A percentile compares a stretch with the other conserved stretches of the same genome.
phyloP scores from a whole-genome alignment of 805 yeast genomes.

The Millerago galiae region DNA sequence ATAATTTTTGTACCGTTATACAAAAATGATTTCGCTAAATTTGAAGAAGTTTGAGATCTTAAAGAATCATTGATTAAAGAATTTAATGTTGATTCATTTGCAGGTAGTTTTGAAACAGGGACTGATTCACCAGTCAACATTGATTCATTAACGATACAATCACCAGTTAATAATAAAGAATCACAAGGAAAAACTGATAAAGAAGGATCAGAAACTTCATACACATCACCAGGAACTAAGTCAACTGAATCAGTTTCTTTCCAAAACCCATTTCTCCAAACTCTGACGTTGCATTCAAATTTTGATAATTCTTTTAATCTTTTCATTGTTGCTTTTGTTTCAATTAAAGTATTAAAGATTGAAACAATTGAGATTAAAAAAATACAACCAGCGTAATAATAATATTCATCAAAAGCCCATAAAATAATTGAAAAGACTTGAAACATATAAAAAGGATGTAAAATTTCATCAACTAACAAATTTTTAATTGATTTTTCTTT shows the following conservation, averaged over 20 bases:
- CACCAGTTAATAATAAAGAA: slow-evolving; percentile 80
- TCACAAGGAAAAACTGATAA: slow-evolving; percentile 79
- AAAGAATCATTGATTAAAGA: slow-evolving; percentile 50
- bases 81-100: slow-evolving; percentile 54
- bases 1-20: slow-evolving; percentile 88
- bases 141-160: slow-evolving; percentile 93
- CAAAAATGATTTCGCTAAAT: slow-evolving; percentile 67
- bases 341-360: slow-evolving; percentile 74
- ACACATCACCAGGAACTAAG: slow-evolving; percentile 93
- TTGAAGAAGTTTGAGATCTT: slow-evolving; percentile 49
- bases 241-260: slow-evolving; percentile 67
- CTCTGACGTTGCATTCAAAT: slow-evolving; percentile 77
- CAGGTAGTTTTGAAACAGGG: slow-evolving; percentile 80
- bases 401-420: slow-evolving; percentile 91
- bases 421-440: slow-evolving; percentile 87
- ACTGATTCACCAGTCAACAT: slow-evolving; percentile 98
- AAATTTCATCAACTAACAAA: slow-evolving; percentile 75
- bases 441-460: slow-evolving; percentile 93
- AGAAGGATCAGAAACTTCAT: slow-evolving; percentile 85
- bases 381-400: slow-evolving; percentile 90
- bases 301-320: slow-evolving; percentile 69
- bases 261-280: slow-evolving; percentile 92
- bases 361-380: slow-evolving; percentile 80
- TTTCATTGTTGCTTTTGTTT: slow-evolving; percentile 69
- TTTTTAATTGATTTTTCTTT: slow-evolving; percentile 61